phyloP scores from a whole-genome alignment of 2,329 filamentous ascomycete genomes.

The Neofusicoccum cordaticola region DNA sequence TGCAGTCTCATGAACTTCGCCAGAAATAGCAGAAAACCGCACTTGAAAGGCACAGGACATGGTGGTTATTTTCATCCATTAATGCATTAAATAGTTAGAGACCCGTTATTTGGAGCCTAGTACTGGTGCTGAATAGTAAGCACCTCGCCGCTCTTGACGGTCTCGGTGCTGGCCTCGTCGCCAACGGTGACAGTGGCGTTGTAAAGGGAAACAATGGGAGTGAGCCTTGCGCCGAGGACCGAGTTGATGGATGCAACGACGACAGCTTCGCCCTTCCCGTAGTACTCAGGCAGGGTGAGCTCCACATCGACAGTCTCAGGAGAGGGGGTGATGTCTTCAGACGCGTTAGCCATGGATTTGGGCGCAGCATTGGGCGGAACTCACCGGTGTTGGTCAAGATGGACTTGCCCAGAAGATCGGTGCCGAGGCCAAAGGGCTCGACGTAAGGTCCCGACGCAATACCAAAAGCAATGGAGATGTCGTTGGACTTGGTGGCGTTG shows the following conservation, averaged over 20 bases:
- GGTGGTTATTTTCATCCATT: neutral
- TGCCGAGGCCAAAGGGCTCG: neutral
- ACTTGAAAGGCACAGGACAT: neutral
- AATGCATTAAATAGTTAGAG: neutral
- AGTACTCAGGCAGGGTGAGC: neutral
- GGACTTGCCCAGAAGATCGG: neutral
- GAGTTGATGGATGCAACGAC: neutral
- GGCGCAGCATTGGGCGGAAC: neutral
- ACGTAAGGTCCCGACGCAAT: neutral
- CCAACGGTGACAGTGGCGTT: constrained; percentile 1
- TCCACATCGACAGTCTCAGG: neutral
- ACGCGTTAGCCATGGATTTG: neutral
- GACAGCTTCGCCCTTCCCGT: neutral
- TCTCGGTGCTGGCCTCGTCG: neutral
- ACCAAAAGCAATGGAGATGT: constrained; percentile 7
- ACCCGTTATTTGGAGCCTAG: neutral
- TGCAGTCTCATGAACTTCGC: no score
- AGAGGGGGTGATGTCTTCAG: neutral
- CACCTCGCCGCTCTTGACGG: neutral
- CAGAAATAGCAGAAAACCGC: no score
- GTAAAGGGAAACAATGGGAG: neutral
- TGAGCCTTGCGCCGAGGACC: neutral
- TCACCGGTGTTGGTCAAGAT: constrained; percentile 9
- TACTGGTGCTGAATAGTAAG: neutral
- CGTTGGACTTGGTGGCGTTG: neutral